Conservation (phyloP, 345 rosid species). For the Erysimum cheiranthoides region DNA sequence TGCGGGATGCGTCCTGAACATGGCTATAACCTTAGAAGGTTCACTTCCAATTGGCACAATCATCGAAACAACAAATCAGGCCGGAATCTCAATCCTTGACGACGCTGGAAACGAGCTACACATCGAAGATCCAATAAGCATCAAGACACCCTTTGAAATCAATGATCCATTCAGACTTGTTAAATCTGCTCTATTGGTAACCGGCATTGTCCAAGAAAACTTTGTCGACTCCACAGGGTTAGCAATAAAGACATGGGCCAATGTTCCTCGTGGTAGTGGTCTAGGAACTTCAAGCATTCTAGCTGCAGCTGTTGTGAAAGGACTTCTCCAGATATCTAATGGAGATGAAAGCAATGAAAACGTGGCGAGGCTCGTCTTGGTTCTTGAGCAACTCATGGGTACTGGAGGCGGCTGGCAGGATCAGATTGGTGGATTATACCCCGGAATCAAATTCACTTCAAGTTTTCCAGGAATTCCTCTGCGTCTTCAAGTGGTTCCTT, state of each 20-base stretch:
- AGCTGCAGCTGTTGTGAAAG: conserved; percentile 97
- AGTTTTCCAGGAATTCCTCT: conserved; percentile 94
- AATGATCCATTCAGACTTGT: conserved; percentile 84
- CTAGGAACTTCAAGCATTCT: conserved; percentile 96
- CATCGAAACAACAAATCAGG: conserved; percentile 64
- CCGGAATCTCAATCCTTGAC: conserved; percentile 71
- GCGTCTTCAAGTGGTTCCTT: conserved; percentile 85
- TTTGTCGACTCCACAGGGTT: conserved; percentile 58
- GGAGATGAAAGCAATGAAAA: conserved; percentile 87
- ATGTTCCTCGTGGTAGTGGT: conserved; percentile 95
- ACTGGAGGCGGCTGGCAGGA: conserved; percentile 99
- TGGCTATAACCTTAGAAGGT: conserved; percentile 85
- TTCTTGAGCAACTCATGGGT: conserved; percentile 96
- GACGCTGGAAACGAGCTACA: conserved; percentile 68
- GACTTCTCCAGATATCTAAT: conserved; percentile 70
- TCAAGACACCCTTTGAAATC: conserved; percentile 66
- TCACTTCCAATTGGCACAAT: conserved; percentile 89
- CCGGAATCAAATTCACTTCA: conserved; percentile 85
- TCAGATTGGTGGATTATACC: conserved; percentile 92
- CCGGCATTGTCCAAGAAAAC: conserved; percentile 62
- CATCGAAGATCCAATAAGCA: conserved; percentile 58
- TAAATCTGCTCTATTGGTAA: conserved; percentile 87
- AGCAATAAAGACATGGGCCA: conserved; percentile 85
- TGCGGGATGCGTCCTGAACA: conserved; percentile 88
- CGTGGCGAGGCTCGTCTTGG: conserved; percentile 87